These are phyloP conservation scores for Prunus persica DNA, from an alignment of 306 rosid genomes.

Conservation along the genomic window Prunus_persica_NCBIv2 NC_034010.1:16829501-16830000, in stretches of 20 bases:
- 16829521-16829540: slow-evolving; percentile 13
- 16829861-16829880: neutral
- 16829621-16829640: slow-evolving; percentile 22
- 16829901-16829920: neutral
- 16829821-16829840: neutral
- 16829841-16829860: neutral
- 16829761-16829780: slow-evolving; percentile 15
- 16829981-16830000: too few species aligned
- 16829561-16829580: slow-evolving; percentile 45
- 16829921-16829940: neutral
- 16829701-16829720: slow-evolving; percentile 39
- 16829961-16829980: neutral
- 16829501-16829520: neutral
- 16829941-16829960: neutral
- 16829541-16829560: slow-evolving; percentile 42
- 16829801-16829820: neutral
- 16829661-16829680: slow-evolving; percentile 44
- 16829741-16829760: slow-evolving; percentile 27
- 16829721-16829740: slow-evolving; percentile 42
- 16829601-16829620: slow-evolving; percentile 25
- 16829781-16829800: neutral
- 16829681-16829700: slow-evolving; percentile 57
- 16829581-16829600: slow-evolving; percentile 25
- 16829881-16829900: neutral
- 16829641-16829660: slow-evolving; percentile 32